Evolutionary conservation across 2,329 filamentous ascomycete species (phyloP).

Genomic region (Plenodomus biglobosus): DNA sequence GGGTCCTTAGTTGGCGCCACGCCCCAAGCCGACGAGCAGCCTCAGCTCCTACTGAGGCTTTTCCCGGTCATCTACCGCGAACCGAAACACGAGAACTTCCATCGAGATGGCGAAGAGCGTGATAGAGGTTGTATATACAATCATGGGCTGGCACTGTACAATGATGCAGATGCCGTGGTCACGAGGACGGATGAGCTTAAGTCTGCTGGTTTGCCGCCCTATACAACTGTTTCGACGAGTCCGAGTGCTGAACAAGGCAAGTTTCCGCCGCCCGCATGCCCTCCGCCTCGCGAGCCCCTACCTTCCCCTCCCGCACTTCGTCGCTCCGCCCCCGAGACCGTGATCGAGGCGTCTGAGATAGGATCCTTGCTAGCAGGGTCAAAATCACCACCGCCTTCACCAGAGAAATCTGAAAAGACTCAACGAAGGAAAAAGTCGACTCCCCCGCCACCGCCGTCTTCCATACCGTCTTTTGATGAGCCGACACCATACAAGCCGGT

Average conservation of each 20-base stretch:
- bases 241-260: slow-evolving; percentile 41
- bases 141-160: slow-evolving; percentile 53
- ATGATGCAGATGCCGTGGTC: slow-evolving; percentile 45
- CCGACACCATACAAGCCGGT: slow-evolving; percentile 10
- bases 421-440: slow-evolving; percentile 14
- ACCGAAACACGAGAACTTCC: slow-evolving; percentile 50
- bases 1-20: slow-evolving; percentile 30
- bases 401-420: slow-evolving; percentile 18
- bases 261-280: slow-evolving; percentile 41
- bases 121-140: slow-evolving; percentile 55
- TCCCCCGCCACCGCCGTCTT: slow-evolving; percentile 24
- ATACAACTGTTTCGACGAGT: slow-evolving; percentile 38
- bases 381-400: slow-evolving; percentile 15
- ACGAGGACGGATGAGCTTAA: slow-evolving; percentile 39
- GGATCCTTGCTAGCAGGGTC: slow-evolving; percentile 11
- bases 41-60: slow-evolving; percentile 53
- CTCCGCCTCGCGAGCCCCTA: slow-evolving; percentile 33
- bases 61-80: slow-evolving; percentile 58
- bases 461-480: slow-evolving; percentile 19
- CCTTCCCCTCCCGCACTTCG: slow-evolving; percentile 20
- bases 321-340: slow-evolving; percentile 10
- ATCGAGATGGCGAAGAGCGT: slow-evolving; percentile 44
- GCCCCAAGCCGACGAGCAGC: slow-evolving; percentile 31
- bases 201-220: slow-evolving; percentile 44
- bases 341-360: slow-evolving; percentile 17